Base-by-base conservation (phyloP, 371 early-diverging fungal genomes). In the Capniomyces stellatus region DNA sequence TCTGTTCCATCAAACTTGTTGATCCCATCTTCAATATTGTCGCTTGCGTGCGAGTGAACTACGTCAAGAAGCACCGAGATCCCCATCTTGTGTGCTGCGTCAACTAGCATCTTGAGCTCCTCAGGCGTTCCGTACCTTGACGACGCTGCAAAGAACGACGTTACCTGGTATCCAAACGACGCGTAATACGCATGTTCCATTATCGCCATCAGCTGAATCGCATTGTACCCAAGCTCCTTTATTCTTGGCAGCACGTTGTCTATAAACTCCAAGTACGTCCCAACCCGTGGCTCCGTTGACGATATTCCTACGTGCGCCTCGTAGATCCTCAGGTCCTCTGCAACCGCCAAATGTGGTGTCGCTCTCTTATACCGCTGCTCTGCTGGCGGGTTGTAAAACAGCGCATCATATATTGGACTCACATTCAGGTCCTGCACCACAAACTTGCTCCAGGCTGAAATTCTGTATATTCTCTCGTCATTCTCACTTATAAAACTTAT, bases 171-270 rank as follows among this genome's bases (percentile, higher is more conserved):
- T 1, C 96, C 96, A 62, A 95, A 95, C 8, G 83, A 83, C 31
- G 93, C 96, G 62, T 94, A 96, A 67, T 96, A 96, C n/a, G 94
- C 92, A 58, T 96, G 96, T 66, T 96, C 96, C 93, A 92, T 92
- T 41, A 96, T 73, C 31, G 94, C 96, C 96, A 96, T 96, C 43
- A 96, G 64, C 71, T 96, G 94, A 58, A 96, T 85, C 0, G 82
- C 71, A 66, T 96, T 93, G 76, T 95, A 95, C 0, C 92, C 92
- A 10, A 89, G 75, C 51, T 83, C 69, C 52, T 75, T 75, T 65
- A 95, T 89, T 54, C 89, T 75, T 22, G 90, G 92, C n/a, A 95
- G 70, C 8, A 87, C 77, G 51, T 87, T 79, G 42, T 74, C 64
- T 1, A 89, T 85, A 58, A 93, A 95, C 58, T 95, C 87, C 25